These are phyloP conservation scores for Boechera stricta DNA, from an alignment of 345 rosid genomes.

Conservation along the genomic window DNA sequence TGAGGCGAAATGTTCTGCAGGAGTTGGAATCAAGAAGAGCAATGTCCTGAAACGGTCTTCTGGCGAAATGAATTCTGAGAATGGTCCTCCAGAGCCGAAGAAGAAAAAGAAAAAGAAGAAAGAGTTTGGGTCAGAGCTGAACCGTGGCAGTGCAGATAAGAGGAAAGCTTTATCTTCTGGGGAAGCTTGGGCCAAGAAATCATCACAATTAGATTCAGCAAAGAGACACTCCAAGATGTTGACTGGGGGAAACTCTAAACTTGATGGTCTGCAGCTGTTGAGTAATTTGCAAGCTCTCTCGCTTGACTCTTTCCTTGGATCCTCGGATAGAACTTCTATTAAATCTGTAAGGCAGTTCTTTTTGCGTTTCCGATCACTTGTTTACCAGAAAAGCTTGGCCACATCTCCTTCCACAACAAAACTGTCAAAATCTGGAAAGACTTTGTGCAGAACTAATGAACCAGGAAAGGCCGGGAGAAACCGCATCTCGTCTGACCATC, in stretches of 20 bases:
- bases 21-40: constrained; percentile 53
- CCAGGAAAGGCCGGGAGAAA: constrained; percentile 64
- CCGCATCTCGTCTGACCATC: constrained; percentile 71
- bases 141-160: constrained; percentile 51
- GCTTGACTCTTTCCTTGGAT: constrained; percentile 66
- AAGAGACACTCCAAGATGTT: constrained; percentile 47
- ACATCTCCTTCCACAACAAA: constrained; percentile 46
- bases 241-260: constrained; percentile 45
- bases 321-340: constrained; percentile 52
- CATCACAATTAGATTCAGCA: constrained; percentile 38
- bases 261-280: constrained; percentile 57
- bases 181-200: constrained; percentile 49
- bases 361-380: constrained; percentile 64
- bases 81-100: constrained; percentile 36
- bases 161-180: constrained; percentile 51
- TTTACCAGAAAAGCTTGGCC: constrained; percentile 71
- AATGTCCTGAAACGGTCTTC: constrained; percentile 54
- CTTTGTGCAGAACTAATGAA: constrained; percentile 53
- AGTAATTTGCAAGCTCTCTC: constrained; percentile 72
- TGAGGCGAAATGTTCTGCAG: constrained; percentile 30
- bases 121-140: constrained; percentile 46
- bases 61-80: constrained; percentile 47
- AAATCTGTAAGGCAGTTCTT: constrained; percentile 56
- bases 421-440: constrained; percentile 52
- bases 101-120: constrained; percentile 64